Conservation (phyloP, 2,329 filamentous ascomycete genomes). For the Colletotrichum sp. region DNA sequence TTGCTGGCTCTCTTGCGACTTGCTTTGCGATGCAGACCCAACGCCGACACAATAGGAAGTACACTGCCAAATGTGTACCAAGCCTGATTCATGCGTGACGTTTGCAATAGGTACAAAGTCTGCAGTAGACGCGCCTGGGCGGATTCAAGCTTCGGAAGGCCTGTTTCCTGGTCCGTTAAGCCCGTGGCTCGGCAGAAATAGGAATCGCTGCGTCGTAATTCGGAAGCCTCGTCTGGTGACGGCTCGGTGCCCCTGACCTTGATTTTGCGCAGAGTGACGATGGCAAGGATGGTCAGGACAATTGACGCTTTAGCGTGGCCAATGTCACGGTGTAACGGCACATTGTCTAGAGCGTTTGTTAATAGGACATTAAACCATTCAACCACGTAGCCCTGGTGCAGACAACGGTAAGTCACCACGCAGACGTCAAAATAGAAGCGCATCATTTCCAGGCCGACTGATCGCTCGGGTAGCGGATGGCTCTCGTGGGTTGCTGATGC, state of each 20-base stretch:
- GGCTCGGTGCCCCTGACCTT: conserved; percentile 29
- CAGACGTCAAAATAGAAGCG: conserved; percentile 63
- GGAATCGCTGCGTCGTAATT: conserved; percentile 26
- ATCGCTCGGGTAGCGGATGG: conserved; percentile 23
- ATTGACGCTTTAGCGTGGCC: conserved; percentile 51
- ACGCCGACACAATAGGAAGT: conserved; percentile 53
- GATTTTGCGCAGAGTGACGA: conserved; percentile 50
- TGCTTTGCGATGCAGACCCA: conserved; percentile 35
- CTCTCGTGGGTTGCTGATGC: not conserved
- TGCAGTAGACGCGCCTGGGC: conserved; percentile 64
- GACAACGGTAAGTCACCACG: conserved; percentile 62
- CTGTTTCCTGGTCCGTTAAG: conserved; percentile 51
- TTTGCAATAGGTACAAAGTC: conserved; percentile 62
- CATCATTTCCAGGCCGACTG: conserved; percentile 25
- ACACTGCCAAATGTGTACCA: conserved; percentile 66
- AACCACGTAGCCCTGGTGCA: conserved; percentile 57
- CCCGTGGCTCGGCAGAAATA: conserved; percentile 27
- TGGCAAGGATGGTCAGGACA: conserved; percentile 52
- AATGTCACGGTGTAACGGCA: conserved; percentile 40
- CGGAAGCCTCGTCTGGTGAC: not conserved
- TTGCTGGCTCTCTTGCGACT: not conserved
- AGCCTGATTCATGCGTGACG: conserved; percentile 65
- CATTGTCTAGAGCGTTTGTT: conserved; percentile 37
- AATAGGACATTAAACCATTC: conserved; percentile 48
- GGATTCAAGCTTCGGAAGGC: conserved; percentile 58